Base-by-base conservation (phyloP, 2,329 filamentous ascomycete genomes). In the Scytalidium sp. region DNA sequence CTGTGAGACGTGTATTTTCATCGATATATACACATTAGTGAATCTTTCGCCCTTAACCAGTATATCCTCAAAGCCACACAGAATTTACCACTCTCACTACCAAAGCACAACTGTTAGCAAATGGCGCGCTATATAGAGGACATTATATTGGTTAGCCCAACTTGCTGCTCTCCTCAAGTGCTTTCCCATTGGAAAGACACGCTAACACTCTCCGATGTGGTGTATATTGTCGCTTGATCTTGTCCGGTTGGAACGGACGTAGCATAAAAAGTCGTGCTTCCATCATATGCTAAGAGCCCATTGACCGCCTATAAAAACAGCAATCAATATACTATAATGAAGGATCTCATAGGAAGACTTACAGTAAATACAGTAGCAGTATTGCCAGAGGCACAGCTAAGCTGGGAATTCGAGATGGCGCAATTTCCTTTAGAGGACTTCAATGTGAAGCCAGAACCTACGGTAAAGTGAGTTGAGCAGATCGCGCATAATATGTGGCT, bases 401-500 rank as follows among this genome's bases (percentile, higher is more conserved):
- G 72, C 6, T 68, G 68, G 17, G 74, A 76, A 3, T 70, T 66
- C 3, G 75, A 69, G 43, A 87, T 71, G 1, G 75, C 77, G 56
- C 85, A 88, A 15, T 64, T 67, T 7, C 82, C 82, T 60, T 83
- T 84, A 43, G 75, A 79, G 10, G 79, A 80, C 43, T 67, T 72
- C 11, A 86, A 66, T 0, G 79, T 83, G 47, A 66, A 62, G 2
- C 61, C 58, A 25, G 52, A 56, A 2, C 57, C 59, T 68, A 41
- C 9, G 41, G 2, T 23, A 21, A 11, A 19, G 17, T 32, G 25
- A 7, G 7, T 27, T 7, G 25, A 27, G 25, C 25, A 27, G 13
- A 27, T 27, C 13, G 25, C 25, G 7, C 25, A 2, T 2, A 19
- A 6, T 4, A 42, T 11, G 17, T 17, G 19, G 6, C 32, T 4